phyloP scores from a whole-genome alignment of 2,329 filamentous ascomycete genomes.

The Diaporthe humulicola region DNA sequence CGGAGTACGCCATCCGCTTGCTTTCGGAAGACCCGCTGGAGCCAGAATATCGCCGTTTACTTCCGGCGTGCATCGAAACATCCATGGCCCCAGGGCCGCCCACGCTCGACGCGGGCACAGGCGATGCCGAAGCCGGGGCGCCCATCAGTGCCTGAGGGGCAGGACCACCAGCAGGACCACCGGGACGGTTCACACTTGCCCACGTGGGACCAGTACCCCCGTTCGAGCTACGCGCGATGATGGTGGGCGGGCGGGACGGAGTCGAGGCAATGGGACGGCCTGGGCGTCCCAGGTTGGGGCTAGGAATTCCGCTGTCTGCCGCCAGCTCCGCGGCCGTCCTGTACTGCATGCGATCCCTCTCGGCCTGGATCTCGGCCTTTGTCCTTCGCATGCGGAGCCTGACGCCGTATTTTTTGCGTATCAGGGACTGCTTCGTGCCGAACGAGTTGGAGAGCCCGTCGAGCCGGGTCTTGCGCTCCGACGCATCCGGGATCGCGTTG shows the following conservation, averaged over 20 bases:
- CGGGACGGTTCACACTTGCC: conserved; percentile 24
- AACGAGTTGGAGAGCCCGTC: conserved; percentile 64
- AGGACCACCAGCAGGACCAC: neutral
- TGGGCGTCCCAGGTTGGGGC: neutral
- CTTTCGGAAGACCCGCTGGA: neutral
- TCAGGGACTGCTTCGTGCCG: conserved; percentile 68
- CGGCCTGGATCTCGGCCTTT: conserved; percentile 59
- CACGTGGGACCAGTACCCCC: neutral
- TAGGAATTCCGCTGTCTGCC: conserved; percentile 21
- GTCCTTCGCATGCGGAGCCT: conserved; percentile 63
- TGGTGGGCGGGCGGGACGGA: neutral
- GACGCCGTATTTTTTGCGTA: conserved; percentile 71
- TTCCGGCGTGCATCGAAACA: conserved; percentile 17
- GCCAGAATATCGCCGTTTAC: conserved; percentile 28
- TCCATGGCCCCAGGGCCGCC: neutral
- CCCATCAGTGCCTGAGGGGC: neutral
- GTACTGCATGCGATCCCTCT: conserved; percentile 55
- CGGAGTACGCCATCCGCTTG: conserved; percentile 35
- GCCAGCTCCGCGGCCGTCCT: conserved; percentile 42
- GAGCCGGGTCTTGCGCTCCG: conserved; percentile 49
- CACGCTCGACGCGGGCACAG: neutral
- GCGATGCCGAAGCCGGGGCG: conserved; percentile 1
- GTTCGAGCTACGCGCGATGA: neutral
- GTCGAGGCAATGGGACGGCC: neutral
- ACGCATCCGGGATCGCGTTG: conserved; percentile 51